Conservation (phyloP, 768 basidiomycete species). For the Coprinellus aureogranulatus region DNA sequence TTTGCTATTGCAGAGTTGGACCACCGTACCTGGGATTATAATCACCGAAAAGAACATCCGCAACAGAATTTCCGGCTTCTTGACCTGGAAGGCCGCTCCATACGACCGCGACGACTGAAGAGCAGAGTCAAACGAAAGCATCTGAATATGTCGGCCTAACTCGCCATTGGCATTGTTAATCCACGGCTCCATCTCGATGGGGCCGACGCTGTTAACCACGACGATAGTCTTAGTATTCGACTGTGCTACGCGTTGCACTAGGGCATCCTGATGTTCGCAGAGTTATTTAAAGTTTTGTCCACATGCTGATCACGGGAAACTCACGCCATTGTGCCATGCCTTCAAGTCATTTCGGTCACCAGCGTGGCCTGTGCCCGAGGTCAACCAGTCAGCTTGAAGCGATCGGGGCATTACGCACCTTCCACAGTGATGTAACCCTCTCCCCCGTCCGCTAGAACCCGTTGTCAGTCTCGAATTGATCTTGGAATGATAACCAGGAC, state of each 20-base stretch:
- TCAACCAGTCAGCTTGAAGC: too few relatives aligned
- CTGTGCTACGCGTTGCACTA: slow-evolving; percentile 50
- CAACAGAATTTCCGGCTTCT: slow-evolving; percentile 59
- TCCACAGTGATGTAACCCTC: slow-evolving; percentile 47
- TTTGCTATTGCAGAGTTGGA: background rate
- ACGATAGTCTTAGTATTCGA: slow-evolving; percentile 63
- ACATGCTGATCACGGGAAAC: slow-evolving; percentile 3
- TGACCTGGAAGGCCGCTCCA: slow-evolving; percentile 60
- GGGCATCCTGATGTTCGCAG: slow-evolving; percentile 32
- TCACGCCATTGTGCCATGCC: slow-evolving; percentile 50
- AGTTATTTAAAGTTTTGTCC: background rate
- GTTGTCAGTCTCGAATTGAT: background rate
- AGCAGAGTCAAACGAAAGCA: background rate
- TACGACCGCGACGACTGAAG: slow-evolving; percentile 36
- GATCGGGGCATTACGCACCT: slow-evolving; percentile 20
- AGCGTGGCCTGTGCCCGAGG: slow-evolving; percentile 36
- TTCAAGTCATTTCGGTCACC: slow-evolving; percentile 54
- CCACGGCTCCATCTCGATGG: slow-evolving; percentile 57
- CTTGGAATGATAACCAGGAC: background rate
- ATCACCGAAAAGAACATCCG: slow-evolving; percentile 57
- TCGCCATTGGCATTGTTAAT: slow-evolving; percentile 51
- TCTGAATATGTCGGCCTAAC: slow-evolving; percentile 2
- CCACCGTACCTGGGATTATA: slow-evolving; percentile 53
- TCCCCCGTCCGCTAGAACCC: slow-evolving; percentile 35
- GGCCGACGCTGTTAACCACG: slow-evolving; percentile 64